Conservation (phyloP, 345 rosid genomes). For the Euphorbia peplus region DNA sequence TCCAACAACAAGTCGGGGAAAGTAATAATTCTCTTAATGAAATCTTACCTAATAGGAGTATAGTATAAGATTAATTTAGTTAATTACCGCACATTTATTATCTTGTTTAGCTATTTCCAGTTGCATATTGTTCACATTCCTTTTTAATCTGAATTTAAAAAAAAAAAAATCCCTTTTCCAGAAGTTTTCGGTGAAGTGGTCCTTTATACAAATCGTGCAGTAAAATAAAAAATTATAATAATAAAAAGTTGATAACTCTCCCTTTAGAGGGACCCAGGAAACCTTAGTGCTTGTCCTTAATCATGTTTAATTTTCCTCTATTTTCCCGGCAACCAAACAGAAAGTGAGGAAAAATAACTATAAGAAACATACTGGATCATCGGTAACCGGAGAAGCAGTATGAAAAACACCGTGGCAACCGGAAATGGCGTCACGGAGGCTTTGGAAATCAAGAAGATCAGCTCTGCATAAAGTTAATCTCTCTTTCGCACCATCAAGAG, state of each 20-base stretch:
- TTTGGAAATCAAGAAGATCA: conserved; percentile 74
- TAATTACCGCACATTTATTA: too few species aligned
- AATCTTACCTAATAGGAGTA: too few species aligned
- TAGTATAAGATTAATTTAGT: too few species aligned
- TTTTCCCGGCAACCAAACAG: conserved; percentile 29
- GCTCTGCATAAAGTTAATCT: conserved; percentile 67
- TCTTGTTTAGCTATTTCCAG: too few species aligned
- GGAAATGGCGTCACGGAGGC: conserved; percentile 56
- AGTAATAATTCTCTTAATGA: too few species aligned
- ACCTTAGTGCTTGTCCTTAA: neutral
- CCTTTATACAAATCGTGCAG: neutral
- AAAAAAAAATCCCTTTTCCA: too few species aligned
- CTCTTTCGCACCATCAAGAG: conserved; percentile 86
- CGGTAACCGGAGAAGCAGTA: conserved; percentile 93
- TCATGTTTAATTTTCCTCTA: neutral
- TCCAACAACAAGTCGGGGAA: too few species aligned
- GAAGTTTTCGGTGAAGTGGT: neutral
- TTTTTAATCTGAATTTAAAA: too few species aligned
- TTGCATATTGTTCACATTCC: too few species aligned
- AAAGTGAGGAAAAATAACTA: neutral
- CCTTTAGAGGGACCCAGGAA: neutral
- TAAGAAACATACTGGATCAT: conserved; percentile 67
- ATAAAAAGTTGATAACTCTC: neutral
- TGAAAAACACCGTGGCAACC: conserved; percentile 98
- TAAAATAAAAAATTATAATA: neutral